Base-by-base conservation (phyloP, 2,329 filamentous ascomycete species). In the Calonectria fujianensis region DNA sequence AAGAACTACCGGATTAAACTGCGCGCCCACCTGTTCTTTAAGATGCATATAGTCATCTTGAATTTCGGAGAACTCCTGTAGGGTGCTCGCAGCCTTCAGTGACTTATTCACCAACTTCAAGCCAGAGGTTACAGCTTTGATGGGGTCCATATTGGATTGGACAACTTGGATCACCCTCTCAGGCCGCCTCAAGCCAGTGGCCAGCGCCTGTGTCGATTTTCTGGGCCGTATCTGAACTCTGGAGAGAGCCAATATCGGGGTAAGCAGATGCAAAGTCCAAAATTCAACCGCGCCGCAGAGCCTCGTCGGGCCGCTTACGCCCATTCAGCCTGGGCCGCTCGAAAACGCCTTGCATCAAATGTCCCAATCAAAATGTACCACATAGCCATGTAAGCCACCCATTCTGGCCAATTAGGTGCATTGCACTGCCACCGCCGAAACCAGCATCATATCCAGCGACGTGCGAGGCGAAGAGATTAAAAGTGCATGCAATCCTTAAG, bases 71-170 rank as follows among this genome's bases (percentile, higher is more conserved):
- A 61, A 27, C 24, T 61, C 57, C 41, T 61, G 35, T 13, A 61
- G n/a, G 14, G 35, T 27, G n/a, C 57, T 61, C 5, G 35, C 57
- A 29, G 57, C n/a, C 35, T 61, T 61, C 4, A 61, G 57, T 16
- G 57, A 61, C 29, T 61, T 37, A 29, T 61, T 27, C n/a, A 61
- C 35, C 31, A 61, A 35, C 35, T 61, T 61, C 35, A 61, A 24
- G n/a, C 57, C 29, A n/a, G 14, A 11, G 13, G 57, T 27, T 1
- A 41, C 57, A 14, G 57, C 35, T 41, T 14, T n/a, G 35, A 61
- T 61, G 20, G 57, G 57, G 41, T 61, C 57, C 57, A 61, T 61
- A 10, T 61, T 6, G 35, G 8, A 41, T 41, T 41, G 2, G 6
- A 9, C 24, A 4, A n/a, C 2, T n/a, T 13, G 27, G 24, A 24